Evolutionary conservation across 208 protist species (phyloP), one percentile per base, ranked within the genome.

Genomic region (Strigomonas culicis): DNA sequence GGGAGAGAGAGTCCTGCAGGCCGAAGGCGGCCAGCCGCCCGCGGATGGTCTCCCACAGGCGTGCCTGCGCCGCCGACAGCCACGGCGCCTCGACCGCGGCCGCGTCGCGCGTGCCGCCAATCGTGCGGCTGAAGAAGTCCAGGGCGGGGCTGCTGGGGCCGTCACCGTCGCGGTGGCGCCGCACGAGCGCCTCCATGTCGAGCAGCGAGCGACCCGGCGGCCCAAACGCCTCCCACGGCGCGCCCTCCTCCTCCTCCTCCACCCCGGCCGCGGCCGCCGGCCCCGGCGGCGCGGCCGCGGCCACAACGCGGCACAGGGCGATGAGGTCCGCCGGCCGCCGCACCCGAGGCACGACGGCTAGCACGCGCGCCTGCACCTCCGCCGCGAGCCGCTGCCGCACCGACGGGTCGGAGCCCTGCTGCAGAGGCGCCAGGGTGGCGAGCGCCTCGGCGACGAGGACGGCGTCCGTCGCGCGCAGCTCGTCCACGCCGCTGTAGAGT

Each of bases 401-500:
- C 7, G 73, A 44, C 59, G 56, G 0, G 4, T 28, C 61, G 1
- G 31, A 43, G 15, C 47, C 56, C 15, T 59, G 44, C 11, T 60
- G 71, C 50, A 74, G 84, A 0, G 75, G 78, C 4, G 63, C 60
- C 32, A 88, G 32, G 51, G 67, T 70, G 44, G 82, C 25, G 41
- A 88, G 41, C 13, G 75, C 82, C 66, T 88, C 82, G 72, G 79
- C 80, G 8, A 73, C 82, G 4, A 88, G 32, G 49, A 88, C 73
- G 39, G 52, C 72, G 52, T 88, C 78, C 2, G 75, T 62, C 4
- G 72, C 73, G 1, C 68, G 77, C 28, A 88, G 66, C 2, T 80
- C 60, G 57, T 76, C 73, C 3, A 72, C 68, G 31, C 56, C 46
- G 24, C 69, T 57, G 21, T 70, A 43, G 41, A 88, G 57, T 55